Evolutionary conservation across 352 stramenopile genomes (phyloP).

Genomic region (Phytophthora ohioensis): DNA sequence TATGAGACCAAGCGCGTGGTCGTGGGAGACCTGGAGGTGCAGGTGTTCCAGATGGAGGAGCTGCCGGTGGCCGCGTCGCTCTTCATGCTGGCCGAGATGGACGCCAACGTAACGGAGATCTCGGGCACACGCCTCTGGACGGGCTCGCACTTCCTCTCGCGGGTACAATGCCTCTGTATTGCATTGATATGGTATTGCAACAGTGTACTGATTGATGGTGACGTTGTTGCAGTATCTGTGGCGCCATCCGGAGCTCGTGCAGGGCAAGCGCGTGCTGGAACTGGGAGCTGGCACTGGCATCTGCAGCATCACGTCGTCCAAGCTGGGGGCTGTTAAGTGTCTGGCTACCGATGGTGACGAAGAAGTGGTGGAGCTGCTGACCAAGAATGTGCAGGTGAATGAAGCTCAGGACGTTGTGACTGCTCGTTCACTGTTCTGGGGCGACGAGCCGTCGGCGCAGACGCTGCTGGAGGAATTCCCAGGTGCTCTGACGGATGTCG

Average conservation of each 20-base stretch:
- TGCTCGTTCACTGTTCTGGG: constrained; percentile 63
- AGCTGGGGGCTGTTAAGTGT: constrained; percentile 54
- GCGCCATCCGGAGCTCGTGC: constrained; percentile 51
- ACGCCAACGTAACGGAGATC: constrained; percentile 73
- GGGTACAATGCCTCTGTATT: constrained; percentile 25
- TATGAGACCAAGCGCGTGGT: constrained; percentile 60
- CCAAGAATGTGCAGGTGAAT: constrained; percentile 63
- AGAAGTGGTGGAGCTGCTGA: constrained; percentile 60
- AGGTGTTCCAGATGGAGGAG: constrained; percentile 71
- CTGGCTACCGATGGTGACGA: constrained; percentile 75
- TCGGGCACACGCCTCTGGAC: constrained; percentile 82
- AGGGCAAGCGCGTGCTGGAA: constrained; percentile 63
- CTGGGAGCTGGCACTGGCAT: constrained; percentile 78
- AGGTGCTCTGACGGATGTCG: constrained; percentile 37
- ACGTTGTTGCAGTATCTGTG: constrained; percentile 54
- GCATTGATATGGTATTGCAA: constrained; percentile 6
- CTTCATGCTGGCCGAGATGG: constrained; percentile 73
- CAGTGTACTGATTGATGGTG: constrained; percentile 6
- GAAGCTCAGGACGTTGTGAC: constrained; percentile 31
- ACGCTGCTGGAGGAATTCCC: constrained; percentile 45
- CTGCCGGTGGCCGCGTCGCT: constrained; percentile 60
- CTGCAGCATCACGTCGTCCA: constrained; percentile 72
- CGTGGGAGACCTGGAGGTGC: constrained; percentile 52
- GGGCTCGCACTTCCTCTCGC: constrained; percentile 69
- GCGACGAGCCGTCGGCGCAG: constrained; percentile 51